Evolutionary conservation across 257 asterid species (phyloP), one percentile per base, ranked within the genome.

Genomic region (Solanum chmielewskii): DNA sequence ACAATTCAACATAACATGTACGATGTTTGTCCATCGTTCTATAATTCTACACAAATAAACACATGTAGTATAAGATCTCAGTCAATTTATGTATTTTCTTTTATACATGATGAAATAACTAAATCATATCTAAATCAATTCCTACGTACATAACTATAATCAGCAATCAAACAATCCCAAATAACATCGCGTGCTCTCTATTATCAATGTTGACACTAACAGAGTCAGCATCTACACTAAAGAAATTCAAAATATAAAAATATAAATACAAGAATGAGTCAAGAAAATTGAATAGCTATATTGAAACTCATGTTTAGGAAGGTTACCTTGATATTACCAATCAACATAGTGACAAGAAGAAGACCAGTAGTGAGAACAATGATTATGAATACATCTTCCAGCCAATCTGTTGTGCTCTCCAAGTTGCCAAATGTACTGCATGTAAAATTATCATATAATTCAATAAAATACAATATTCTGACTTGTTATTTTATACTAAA

Each of bases 371-470:
- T 97, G 8, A 97, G 94, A 76, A 97, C 99, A 44, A 97, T 90
- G 81, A 97, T 96, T 33, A 97, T 97, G 89, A 97, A 97, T 56
- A 97, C 94, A 23, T 96, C 92, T 88, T 97, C 99, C 60, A 96
- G 86, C 96, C 99, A 97, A 87, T 97, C 99, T 74, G 99, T 97
- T 52, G 99, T 97, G 93, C 98, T 93, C 92, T 97, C 99, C 93
- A 97, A 88, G 89, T 95, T 95, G 82, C 99, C 99, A 64, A 97
- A 97, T 11, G 99, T 97, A 90, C 99, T 97, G 33, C 33, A 64
- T 0, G 92, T 42, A 6, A 47, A 29, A 27, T 80, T 18, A 83
- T 4, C 86, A 86, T 90, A 81, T 56, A 83, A 25, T 47, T 75
- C 11, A 37, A 25, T 21, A 14, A 39, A 37, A 25, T 21, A 14